Evolutionary conservation across 345 rosid genomes (phyloP).

Genomic region (Limnanthes douglasii): DNA sequence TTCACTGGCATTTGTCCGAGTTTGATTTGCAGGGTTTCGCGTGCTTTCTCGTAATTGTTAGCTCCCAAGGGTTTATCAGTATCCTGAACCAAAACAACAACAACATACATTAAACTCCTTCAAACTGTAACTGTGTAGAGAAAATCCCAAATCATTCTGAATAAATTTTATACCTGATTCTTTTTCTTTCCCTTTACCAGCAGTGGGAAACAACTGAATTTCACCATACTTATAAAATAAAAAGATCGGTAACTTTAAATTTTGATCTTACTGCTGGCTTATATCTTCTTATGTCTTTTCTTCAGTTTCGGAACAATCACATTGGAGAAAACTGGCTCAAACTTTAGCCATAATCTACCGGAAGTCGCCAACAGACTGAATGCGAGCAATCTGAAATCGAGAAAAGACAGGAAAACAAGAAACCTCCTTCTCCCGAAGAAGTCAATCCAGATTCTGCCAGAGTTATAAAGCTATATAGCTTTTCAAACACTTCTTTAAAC

Average conservation of each 20-base stretch:
- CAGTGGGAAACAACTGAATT: constrained; percentile 28
- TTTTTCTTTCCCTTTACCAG: constrained; percentile 23
- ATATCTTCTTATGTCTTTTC: background rate
- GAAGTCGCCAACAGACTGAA: constrained; percentile 40
- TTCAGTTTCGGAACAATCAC: constrained; percentile 1
- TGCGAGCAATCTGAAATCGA: constrained; percentile 6
- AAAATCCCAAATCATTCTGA: background rate
- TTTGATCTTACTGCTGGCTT: background rate
- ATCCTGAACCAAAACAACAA: constrained; percentile 14
- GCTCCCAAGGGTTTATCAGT: constrained; percentile 12
- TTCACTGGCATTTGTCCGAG: constrained; percentile 36
- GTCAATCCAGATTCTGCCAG: constrained; percentile 25
- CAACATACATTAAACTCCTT: background rate
- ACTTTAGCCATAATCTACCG: constrained; percentile 67
- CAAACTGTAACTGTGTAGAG: background rate
- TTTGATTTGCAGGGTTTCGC: constrained; percentile 28
- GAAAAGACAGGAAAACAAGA: constrained; percentile 23
- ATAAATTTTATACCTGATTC: constrained; percentile 22
- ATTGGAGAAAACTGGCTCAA: constrained; percentile 5
- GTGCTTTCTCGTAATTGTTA: constrained; percentile 11
- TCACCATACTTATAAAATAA: constrained; percentile 30
- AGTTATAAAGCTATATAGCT: too few species aligned
- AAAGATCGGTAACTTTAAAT: background rate
- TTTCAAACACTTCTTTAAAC: too few species aligned
- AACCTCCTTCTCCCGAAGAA: too few species aligned